Base-by-base conservation (phyloP, 768 basidiomycete species). In the Mycena latifolia region DNA sequence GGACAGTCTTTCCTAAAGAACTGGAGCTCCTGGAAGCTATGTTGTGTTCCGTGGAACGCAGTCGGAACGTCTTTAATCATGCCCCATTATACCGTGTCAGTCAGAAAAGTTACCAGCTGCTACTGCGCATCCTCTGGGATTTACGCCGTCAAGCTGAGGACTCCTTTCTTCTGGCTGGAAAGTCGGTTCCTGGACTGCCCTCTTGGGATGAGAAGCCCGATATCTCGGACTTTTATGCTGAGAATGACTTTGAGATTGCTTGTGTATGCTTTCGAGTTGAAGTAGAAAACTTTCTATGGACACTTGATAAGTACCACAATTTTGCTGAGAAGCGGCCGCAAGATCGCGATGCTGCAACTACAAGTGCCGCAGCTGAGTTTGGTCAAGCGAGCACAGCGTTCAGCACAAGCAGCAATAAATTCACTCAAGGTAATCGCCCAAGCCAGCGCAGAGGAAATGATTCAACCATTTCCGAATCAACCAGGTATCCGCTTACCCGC, bases 251-350 rank as follows among this genome's bases (percentile, higher is more conserved):
- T 17, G 57, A 58, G 46, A 58, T 58, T 10, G 22, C 22, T 18
- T 46, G 31, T 17, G 46, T 58, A 18, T 58, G 57, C 31, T 58
- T 58, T 46, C 29, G 57, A 17, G 31, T 24, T 25, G 57, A 58
- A 12, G 57, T 58, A 2, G 46, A 58, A 12, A 58, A 48, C 27
- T 58, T 58, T 41, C 33, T 58, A 20, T 46, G 20, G 2, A 24
- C 37, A 3, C 15, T 58, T 0, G 45, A 58, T 17, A 58, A 47
- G 22, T 58, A 58, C 28, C 37, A 35, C 15, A 20, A 58, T 37
- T 58, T 33, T 14, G 20, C 20, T 14, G 46, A 58, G 18, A 18
- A 17, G 0, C 14, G 18, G 11, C 45, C 57, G 10, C 57, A 37
- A 24, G 46, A 47, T 15, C 46, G 46, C 2, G 46, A 47, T 14